Evolutionary conservation across 148 eudicot species (phyloP), one percentile per base, ranked within the genome.

Genomic region (Silene uniflora): DNA sequence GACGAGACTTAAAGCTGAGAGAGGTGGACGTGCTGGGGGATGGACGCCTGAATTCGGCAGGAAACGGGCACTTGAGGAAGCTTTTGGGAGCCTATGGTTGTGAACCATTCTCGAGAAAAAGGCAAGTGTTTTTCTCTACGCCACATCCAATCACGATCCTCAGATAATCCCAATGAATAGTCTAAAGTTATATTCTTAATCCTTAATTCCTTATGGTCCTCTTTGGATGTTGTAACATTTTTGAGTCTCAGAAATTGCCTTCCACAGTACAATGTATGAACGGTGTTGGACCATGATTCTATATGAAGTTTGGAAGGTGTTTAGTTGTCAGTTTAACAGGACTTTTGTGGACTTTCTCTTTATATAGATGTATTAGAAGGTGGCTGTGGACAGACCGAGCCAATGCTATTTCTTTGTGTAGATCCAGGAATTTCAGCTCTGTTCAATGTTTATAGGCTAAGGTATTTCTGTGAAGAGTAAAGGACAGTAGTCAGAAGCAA

Each of bases 61-160:
- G 81, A 94, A 89, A 76, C 84, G 98, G 74, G 93, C 98, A 17
- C 91, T 94, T 12, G 98, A 94, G 79, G 98, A 94, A 85, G 96
- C 98, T 74, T 91, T 91, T 76, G 88, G 88, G 46, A 87, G 91
- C 84, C 86, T 94, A 81, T 94, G 97, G 97, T 46, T 90, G 42
- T 93, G 72, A 79, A 64, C 32, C 23, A 39, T 69, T 69, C 11
- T 23, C 7, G 24, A 11, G 54, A 59, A 59, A 49, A 35, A 23
- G 27, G 2, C n/a, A 18, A 0, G 17, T 63, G 46, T 60, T 3
- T 22, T 47, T 32, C 10, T 55, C 27, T 75, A 7, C n/a, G 16
- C 73, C 77, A 21, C 49, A 29, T 49, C n/a, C 25, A 4, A 39
- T 52, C 17, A 7, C 46, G 35, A 47, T 0, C 39, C 25, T 63